Base-by-base conservation (phyloP, 2,329 filamentous ascomycete species). In the Neopestalotiopsis rosae region DNA sequence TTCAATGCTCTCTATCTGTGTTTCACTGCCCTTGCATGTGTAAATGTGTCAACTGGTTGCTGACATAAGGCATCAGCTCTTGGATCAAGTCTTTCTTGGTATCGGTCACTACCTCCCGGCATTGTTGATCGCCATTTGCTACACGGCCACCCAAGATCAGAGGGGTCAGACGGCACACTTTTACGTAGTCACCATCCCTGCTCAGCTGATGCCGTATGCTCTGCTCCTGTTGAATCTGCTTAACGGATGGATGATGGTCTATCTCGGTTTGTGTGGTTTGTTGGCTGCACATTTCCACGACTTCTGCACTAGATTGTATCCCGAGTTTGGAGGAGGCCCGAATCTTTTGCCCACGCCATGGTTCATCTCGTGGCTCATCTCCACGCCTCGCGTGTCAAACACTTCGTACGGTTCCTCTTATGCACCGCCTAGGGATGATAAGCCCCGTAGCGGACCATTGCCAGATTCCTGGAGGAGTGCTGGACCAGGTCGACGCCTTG, bases 221-320 rank as follows among this genome's bases (percentile, higher is more conserved):
- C 92, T 97, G 87, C 87, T 98, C 59, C 80, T 90, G 17, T 83
- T 94, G 75, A 92, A 91, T 12, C 85, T 97, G 28, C 83, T 98
- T 66, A 85, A 82, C 5, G 91, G 91, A 12, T 85, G 86, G 45
- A 73, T 79, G 3, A 81, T 81, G 20, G 87, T 92, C 12, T 77
- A 92, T 68, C 76, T 90, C 4, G 90, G 97, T 76, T 80, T 89
- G 4, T 93, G 89, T 42, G 96, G 96, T n/a, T 85, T 99, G 12
- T 72, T 97, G 58, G 93, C 95, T 13, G 95, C 95, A 4, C 96
- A 99, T 79, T 76, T 96, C 24, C 97, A 94, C 81, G 93, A 98
- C 78, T 99, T 98, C 77, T 80, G 98, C 64, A 94, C 93, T 2
- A 89, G 93, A 63, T 87, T 98, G 57, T 98, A 94, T 86, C 96